Percentiles rank a stretch among this genome's conserved stretches.
phyloP scores from a whole-genome alignment of 441 rosid species.

The Hura crepitans region DNA sequence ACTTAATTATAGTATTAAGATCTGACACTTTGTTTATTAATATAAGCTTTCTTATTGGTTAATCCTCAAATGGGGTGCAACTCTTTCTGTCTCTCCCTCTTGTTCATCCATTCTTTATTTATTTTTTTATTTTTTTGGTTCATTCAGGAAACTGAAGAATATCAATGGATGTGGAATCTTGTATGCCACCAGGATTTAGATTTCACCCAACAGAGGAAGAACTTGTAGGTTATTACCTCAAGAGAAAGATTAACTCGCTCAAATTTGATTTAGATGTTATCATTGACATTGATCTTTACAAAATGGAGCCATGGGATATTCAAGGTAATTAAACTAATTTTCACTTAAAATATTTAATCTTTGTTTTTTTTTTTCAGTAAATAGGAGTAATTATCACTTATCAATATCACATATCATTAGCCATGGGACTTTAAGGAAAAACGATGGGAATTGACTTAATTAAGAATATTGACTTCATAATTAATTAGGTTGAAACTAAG shows the following conservation, averaged over 20 bases:
- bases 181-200: conserved; percentile 89
- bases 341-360: neutral
- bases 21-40: neutral
- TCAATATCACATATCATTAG: too few relatives aligned
- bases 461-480: neutral
- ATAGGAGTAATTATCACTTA: too few relatives aligned
- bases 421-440: too few relatives aligned
- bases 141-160: conserved; percentile 20
- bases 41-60: conserved; percentile 5
- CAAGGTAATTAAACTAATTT: conserved; percentile 48
- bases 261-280: conserved; percentile 77
- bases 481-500: neutral
- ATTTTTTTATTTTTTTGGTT: conserved; percentile 3
- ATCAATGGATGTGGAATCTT: conserved; percentile 49
- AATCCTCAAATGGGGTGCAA: conserved; percentile 24
- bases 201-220: conserved; percentile 98
- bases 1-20: neutral
- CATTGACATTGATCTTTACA: conserved; percentile 82
- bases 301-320: conserved; percentile 98
- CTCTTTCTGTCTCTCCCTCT: conserved; percentile 23
- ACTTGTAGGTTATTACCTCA: conserved; percentile 87
- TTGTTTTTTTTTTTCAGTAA: neutral
- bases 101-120: conserved; percentile 19
- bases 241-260: conserved; percentile 61
- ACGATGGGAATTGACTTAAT: conserved; percentile 13